A percentile compares a stretch with the other conserved stretches of the same genome.
These are phyloP conservation scores for Pleurotus citrinopileatus DNA, from an alignment of 768 basidiomycete species.

Conservation along the genomic window DNA sequence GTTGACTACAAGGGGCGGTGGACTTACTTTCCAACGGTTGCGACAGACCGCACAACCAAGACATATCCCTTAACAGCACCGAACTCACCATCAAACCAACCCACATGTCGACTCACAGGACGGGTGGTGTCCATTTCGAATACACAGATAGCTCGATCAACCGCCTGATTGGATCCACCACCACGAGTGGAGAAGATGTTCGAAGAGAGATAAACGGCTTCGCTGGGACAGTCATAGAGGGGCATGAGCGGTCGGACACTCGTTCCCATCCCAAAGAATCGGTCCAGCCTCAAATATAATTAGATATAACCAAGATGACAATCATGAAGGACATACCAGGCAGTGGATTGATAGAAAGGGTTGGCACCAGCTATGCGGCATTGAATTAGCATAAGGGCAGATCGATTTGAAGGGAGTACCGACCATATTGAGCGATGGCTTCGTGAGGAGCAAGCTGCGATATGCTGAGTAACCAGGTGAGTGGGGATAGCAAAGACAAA, in stretches of 20 bases:
- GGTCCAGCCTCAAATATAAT: conserved; percentile 40
- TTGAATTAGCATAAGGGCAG: background rate
- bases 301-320: background rate
- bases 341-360: conserved; percentile 57
- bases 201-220: conserved; percentile 58
- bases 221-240: conserved; percentile 65
- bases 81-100: conserved; percentile 50
- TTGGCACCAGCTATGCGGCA: conserved; percentile 48
- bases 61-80: conserved; percentile 62
- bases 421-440: conserved; percentile 58
- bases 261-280: conserved; percentile 62
- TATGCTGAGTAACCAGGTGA: background rate
- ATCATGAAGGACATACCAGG: conserved; percentile 30
- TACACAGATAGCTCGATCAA: conserved; percentile 58
- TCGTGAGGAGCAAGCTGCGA: conserved; percentile 57
- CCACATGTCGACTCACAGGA: conserved; percentile 57
- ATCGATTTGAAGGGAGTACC: background rate
- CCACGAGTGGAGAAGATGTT: background rate
- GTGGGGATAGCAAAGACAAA: conserved; percentile 12
- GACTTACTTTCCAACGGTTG: conserved; percentile 64
- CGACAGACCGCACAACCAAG: conserved; percentile 52
- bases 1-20: background rate
- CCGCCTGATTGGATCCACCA: conserved; percentile 38
- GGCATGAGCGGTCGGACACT: conserved; percentile 59
- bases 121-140: conserved; percentile 61